Percentiles rank a stretch among this genome's conserved stretches.
phyloP scores from a whole-genome alignment of 1,284 basidiomycete species.

The Ganoderma leucocontextum region DNA sequence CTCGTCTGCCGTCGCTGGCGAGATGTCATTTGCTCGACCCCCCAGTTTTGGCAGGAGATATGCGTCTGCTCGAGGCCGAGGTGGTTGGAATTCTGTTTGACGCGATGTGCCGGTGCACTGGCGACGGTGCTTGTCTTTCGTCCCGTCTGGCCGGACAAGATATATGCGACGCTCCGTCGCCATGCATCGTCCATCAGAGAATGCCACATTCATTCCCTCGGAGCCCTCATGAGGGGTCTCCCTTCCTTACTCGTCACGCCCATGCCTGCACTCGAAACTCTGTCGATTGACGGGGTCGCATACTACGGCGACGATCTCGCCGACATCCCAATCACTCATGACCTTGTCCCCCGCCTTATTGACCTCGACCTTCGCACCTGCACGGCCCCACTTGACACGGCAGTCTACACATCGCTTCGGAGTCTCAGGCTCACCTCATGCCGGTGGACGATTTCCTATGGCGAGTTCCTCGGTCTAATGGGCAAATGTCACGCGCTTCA shows the following conservation, averaged over 20 bases:
- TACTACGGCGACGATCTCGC: not conserved
- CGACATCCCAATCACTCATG: not conserved
- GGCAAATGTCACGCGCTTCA: not conserved
- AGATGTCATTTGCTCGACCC: not conserved
- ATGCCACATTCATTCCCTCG: not conserved
- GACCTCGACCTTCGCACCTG: not conserved
- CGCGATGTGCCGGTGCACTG: not conserved
- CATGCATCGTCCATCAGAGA: not conserved
- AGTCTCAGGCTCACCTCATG: not conserved
- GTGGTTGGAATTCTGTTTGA: not conserved
- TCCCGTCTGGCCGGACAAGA: not conserved
- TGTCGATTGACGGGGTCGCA: not conserved
- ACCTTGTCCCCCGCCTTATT: not conserved
- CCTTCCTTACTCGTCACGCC: not conserved
- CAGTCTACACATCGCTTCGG: not conserved
- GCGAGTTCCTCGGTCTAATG: not conserved
- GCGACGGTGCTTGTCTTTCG: not conserved
- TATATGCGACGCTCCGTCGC: not conserved
- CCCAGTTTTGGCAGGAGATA: not conserved
- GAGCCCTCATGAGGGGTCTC: too few relatives aligned
- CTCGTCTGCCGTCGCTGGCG: conserved; percentile 2
- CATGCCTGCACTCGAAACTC: not conserved
- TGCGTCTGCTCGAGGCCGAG: not conserved
- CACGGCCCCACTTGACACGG: not conserved
- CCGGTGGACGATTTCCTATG: not conserved